Base-by-base conservation (phyloP, 371 early-diverging fungal genomes). In the Syncephalastrum sp. region DNA sequence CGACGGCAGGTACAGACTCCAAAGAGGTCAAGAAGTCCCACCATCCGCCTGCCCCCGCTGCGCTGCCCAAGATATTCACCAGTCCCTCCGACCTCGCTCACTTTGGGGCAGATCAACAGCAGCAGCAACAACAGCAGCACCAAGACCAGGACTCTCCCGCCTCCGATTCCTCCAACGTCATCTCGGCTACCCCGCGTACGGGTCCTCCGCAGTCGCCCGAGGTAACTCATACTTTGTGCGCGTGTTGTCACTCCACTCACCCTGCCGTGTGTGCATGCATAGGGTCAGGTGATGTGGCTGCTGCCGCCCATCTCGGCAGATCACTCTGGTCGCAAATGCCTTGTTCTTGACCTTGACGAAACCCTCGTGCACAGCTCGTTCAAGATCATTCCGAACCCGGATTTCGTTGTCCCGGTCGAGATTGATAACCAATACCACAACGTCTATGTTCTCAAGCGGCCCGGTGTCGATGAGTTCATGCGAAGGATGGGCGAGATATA, bases 401-500 rank as follows among this genome's bases (percentile, higher is more conserved):
- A 95, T 66, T 92, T 88, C 63, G 77, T 93, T 47, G 90, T 95
- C 45, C 93, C 92, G 16, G 93, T 93, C 12, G 91, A 91, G 61
- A 92, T 97, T 57, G 97, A 98, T 68, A 87, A 86, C 53, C 90
- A 90, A 64, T 80, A 88, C 19, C 96, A 98, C 71, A 92, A 87
- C 63, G 96, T 96, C 19, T 96, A 95, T 71, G 98, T 98, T 17
- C 81, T 94, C 60, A 96, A 96, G 72, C 81, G 98, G 59, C 98
- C 98, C 2, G 94, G 95, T 7, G 95, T 97, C n/a, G 97, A 96
- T 74, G 85, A 85, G 46, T 98, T 98, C 63, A 73, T 98, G 85
- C 79, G 83, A 57, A 79, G 83, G 61, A 83, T 96, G 82, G 95
- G 93, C 7, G 82, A 90, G 63, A 79, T 86, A 56, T 99, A 91